phyloP scores from a whole-genome alignment of 345 rosid species.

The Bruguiera parviflora region DNA sequence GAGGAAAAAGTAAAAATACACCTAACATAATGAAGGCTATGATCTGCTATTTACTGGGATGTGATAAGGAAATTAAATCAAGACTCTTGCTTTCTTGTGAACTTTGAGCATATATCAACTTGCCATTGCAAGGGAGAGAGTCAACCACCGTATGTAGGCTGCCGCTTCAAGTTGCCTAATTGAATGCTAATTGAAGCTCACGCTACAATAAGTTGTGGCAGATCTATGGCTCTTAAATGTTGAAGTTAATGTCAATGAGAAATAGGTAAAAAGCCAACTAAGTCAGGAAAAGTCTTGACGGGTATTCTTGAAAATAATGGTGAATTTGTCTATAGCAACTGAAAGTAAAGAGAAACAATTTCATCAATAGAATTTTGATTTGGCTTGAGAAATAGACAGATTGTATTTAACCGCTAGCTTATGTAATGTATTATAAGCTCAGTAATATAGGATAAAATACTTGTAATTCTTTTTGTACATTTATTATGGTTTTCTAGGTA shows the following conservation, averaged over 20 bases:
- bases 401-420: too few relatives aligned
- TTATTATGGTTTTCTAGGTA: too few relatives aligned
- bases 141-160: constrained; percentile 25
- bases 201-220: constrained; percentile 8
- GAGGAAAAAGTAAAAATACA: background rate
- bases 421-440: too few relatives aligned
- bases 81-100: constrained; percentile 38
- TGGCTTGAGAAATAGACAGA: too few relatives aligned
- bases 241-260: background rate
- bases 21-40: background rate
- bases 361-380: background rate
- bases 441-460: too few relatives aligned
- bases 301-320: background rate
- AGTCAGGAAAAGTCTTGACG: background rate
- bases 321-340: background rate
- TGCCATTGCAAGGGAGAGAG: constrained; percentile 13
- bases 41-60: constrained; percentile 16
- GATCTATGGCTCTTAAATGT: background rate
- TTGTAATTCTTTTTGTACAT: too few relatives aligned
- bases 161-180: constrained; percentile 4
- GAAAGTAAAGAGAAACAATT: background rate
- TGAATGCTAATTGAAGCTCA: constrained; percentile 5
- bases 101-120: constrained; percentile 16
- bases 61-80: constrained; percentile 31
- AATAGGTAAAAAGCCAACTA: background rate